phyloP scores from a whole-genome alignment of 768 basidiomycete genomes.

The Hypholoma sublateritium region DNA sequence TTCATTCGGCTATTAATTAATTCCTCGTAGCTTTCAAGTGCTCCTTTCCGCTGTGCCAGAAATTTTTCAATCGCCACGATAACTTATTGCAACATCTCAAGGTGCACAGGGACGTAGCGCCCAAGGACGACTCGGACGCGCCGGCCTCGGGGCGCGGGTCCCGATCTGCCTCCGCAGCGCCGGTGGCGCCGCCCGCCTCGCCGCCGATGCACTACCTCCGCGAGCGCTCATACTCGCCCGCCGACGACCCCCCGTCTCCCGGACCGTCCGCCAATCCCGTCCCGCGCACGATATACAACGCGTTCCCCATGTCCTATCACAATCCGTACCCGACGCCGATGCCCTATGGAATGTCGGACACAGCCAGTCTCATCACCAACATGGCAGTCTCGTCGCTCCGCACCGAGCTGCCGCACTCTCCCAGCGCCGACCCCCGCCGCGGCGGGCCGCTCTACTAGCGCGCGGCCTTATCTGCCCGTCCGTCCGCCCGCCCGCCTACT shows the following conservation, averaged over 20 bases:
- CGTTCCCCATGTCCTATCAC: constrained; percentile 17
- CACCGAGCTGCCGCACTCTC: constrained; percentile 38
- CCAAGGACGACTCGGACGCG: constrained; percentile 1
- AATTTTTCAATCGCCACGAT: constrained; percentile 77
- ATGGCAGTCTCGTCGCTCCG: constrained; percentile 46
- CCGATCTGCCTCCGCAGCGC: background rate
- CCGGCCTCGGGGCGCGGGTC: background rate
- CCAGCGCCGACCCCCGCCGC: constrained; percentile 16
- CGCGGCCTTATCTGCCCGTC: background rate
- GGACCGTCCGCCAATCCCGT: background rate
- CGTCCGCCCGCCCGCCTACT: background rate
- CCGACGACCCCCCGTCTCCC: constrained; percentile 5
- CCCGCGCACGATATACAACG: constrained; percentile 27
- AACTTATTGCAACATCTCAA: constrained; percentile 79
- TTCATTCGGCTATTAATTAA: constrained; percentile 8
- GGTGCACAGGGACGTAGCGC: constrained; percentile 51
- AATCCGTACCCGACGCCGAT: constrained; percentile 6
- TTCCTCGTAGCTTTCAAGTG: constrained; percentile 66
- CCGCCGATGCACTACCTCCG: constrained; percentile 15
- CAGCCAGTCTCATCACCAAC: constrained; percentile 32
- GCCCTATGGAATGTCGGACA: constrained; percentile 14
- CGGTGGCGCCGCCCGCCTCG: constrained; percentile 11
- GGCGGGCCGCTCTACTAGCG: constrained; percentile 9
- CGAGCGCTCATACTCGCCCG: constrained; percentile 19
- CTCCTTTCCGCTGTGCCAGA: constrained; percentile 63